A percentile compares a stretch with the other conserved stretches of the same genome.
Evolutionary conservation across 805 yeast species (phyloP).

Genomic region (Clavispora santaluciae): DNA sequence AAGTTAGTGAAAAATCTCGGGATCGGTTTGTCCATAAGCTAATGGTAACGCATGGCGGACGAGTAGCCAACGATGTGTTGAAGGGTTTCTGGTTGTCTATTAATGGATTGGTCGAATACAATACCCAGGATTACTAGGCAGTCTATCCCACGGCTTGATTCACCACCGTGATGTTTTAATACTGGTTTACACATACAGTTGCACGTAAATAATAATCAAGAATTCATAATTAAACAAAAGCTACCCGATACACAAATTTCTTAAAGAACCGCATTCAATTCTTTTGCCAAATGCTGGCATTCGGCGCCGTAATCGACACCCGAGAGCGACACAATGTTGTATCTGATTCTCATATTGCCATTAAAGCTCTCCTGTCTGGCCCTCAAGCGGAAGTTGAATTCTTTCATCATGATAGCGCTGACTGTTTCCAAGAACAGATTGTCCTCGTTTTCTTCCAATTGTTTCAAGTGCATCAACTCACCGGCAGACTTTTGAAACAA

Average conservation of each 20-base stretch:
- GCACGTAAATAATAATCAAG: not conserved
- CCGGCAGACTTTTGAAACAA: conserved; percentile 66
- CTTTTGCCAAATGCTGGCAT: conserved; percentile 50
- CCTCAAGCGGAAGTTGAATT: conserved; percentile 68
- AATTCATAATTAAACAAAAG: conserved; percentile 1
- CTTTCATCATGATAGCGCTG: conserved; percentile 54
- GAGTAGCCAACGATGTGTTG: conserved; percentile 54
- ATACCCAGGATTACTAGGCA: conserved; percentile 1
- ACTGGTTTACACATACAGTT: not conserved
- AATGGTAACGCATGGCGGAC: conserved; percentile 59
- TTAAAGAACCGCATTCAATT: conserved; percentile 22
- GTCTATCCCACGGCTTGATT: not conserved
- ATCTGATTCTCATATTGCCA: conserved; percentile 71
- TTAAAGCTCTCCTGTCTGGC: conserved; percentile 84
- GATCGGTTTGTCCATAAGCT: conserved; percentile 48
- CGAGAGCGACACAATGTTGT: conserved; percentile 54
- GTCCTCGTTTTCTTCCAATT: conserved; percentile 33
- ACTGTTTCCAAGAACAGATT: conserved; percentile 42
- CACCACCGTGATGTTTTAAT: not conserved
- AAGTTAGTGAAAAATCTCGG: conserved; percentile 29
- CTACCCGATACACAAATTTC: not conserved
- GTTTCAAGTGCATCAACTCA: conserved; percentile 44
- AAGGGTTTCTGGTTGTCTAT: conserved; percentile 61
- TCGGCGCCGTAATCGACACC: conserved; percentile 56
- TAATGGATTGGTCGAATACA: conserved; percentile 49